Evolutionary conservation across 352 stramenopile genomes (phyloP), one percentile per base, ranked within the genome.

Genomic region (Globisporangium polare): DNA sequence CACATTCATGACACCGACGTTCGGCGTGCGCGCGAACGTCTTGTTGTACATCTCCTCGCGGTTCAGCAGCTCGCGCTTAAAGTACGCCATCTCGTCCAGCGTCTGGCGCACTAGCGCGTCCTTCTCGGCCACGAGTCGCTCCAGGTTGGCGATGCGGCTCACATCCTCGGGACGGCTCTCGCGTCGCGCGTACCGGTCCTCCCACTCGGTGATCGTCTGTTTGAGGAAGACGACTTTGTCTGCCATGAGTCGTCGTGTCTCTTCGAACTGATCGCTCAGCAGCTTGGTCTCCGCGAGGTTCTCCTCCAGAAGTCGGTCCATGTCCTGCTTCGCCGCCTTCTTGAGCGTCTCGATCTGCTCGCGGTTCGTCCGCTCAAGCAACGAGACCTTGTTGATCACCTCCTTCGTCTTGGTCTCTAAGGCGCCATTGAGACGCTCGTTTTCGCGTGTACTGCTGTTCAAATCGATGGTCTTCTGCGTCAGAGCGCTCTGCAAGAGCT

Each of bases 31-130:
- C 2, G 83, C 83, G 39, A 98, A 98, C 1, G 91, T 96, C 54
- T 96, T 96, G 75, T 98, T 98, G 82, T 97, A 98, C 73, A 86
- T 96, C 56, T 97, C 88, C 63, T 98, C 92, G 17, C 92, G 89
- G 59, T 98, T 98, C 18, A 97, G 69, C 31, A 98, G 68, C 69
- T 98, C 92, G 3, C 88, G 80, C 74, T 97, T 97, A 64, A 96
- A 94, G 64, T 94, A 97, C n/a, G 83, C 78, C 87, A 97, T 95
- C 63, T 98, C 92, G 54, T 97, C 88, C 60, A 85, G 60, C 22
- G 80, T 89, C 37, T 80, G 71, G 49, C 74, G 71, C 26, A 90
- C 77, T 9, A 93, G 63, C 35, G 74, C 77, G 17, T 97, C 86
- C 31, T 87, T 90, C 47, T 95, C 75, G 31, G 69, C 61, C 18